These are phyloP conservation scores for Botryotinia globosa DNA, from an alignment of 2,329 filamentous ascomycete genomes.

Conservation along the genomic window DNA sequence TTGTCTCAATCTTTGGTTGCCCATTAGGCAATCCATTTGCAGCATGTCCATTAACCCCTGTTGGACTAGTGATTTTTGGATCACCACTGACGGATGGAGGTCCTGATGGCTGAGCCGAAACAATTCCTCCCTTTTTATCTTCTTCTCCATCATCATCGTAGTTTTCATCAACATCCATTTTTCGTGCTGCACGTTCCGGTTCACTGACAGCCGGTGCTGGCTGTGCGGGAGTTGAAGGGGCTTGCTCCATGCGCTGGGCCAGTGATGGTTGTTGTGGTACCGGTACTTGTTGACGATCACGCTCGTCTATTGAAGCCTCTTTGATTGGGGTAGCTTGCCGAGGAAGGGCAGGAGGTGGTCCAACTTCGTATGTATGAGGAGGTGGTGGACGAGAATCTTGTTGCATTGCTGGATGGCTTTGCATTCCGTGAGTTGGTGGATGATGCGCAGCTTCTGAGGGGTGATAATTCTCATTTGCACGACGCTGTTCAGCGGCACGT, in stretches of 20 bases:
- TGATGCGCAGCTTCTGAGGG: constrained; percentile 92
- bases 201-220: constrained; percentile 59
- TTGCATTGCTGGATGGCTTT: constrained; percentile 61
- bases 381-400: constrained; percentile 49
- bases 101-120: constrained; percentile 46
- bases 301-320: constrained; percentile 57
- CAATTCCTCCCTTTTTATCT: constrained; percentile 61
- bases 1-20: constrained; percentile 35
- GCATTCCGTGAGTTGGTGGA: constrained; percentile 58
- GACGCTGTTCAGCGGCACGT: constrained; percentile 60
- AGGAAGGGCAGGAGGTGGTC: constrained; percentile 42
- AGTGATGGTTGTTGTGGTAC: constrained; percentile 31
- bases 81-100: constrained; percentile 45
- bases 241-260: constrained; percentile 40
- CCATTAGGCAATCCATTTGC: constrained; percentile 37
- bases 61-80: constrained; percentile 52
- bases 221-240: constrained; percentile 41
- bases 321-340: constrained; percentile 39
- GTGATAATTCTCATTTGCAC: constrained; percentile 77
- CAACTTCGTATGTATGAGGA: constrained; percentile 50
- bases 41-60: constrained; percentile 38
- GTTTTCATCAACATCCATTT: constrained; percentile 96
- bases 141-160: constrained; percentile 95
- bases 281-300: constrained; percentile 41
- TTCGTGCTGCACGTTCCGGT: constrained; percentile 77